Base-by-base conservation (phyloP, 1,284 basidiomycete species). In the Tilletia caries region DNA sequence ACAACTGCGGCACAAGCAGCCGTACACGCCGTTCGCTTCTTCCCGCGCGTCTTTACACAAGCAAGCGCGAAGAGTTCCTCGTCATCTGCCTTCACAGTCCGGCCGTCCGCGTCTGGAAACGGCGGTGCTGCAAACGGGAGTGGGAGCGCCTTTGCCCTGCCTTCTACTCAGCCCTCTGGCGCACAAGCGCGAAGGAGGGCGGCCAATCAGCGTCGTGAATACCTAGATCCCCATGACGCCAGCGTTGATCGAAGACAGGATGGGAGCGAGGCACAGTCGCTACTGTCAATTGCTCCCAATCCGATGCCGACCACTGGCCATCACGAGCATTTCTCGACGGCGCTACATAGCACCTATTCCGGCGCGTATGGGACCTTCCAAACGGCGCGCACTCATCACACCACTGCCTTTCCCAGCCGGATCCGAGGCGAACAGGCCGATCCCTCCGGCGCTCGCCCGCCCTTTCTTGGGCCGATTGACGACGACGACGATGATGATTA, bases 31-130 rank as follows among this genome's bases (percentile, higher is more conserved):
- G 58, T 62, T 4, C 58, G 58, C 13, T 62, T 62, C 58, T 62
- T 62, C 29, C 58, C 58, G n/a, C 58, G 58, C 3, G 58, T 62
- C 29, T 62, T 62, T 18, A 62, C 58, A 18, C 58, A 62, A 18
- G n/a, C 29, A 27, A 62, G 58, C 58, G 18, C 58, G 6, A 62
- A 62, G 58, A 62, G 58, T 29, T 62, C 58, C 3, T 62, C 58
- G 0, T 62, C 58, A 13, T 62, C 58, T 29, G 58, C 58, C 32
- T 62, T 62, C 33, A 62, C 58, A 2, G 33, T 62, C 20, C 27
- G 58, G 6, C 58, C 27, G 32, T 15, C 8, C 2, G 12, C 48
- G 48, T 50, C 58, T 6, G 32, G 58, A 0, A 13, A 23, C 5
- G 58, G 58, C 2, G 58, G 58, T 6, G 32, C 5, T 29, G 52